Conservation (phyloP, 148 eudicot genomes). For the Salicornia ramosissima region DNA sequence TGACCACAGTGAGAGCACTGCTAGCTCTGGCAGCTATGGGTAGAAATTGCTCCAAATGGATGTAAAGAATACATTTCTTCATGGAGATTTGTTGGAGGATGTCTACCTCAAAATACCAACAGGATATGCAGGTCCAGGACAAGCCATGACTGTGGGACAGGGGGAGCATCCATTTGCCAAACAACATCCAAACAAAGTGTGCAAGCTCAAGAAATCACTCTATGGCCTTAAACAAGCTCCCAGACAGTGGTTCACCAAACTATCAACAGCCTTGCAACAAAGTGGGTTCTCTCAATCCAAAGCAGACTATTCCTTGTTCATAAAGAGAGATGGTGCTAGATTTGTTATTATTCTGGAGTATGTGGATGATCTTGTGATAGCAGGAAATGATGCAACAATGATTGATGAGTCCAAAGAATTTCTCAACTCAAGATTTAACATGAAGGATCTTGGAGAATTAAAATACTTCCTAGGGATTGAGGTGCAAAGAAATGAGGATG, state of each 20-base stretch:
- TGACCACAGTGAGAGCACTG: background rate
- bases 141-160: background rate
- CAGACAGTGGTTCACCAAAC: slow-evolving; percentile 3
- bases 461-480: background rate
- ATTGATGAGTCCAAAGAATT: background rate
- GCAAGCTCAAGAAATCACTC: background rate
- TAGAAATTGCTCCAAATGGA: background rate
- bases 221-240: slow-evolving; percentile 12
- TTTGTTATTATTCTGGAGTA: background rate
- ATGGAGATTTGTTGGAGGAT: background rate
- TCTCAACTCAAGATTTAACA: background rate
- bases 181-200: background rate
- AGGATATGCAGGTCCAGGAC: background rate
- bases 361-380: background rate
- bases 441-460: background rate
- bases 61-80: background rate
- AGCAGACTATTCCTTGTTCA: background rate
- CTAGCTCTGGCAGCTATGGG: background rate
- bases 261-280: background rate
- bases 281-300: background rate
- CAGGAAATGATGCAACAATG: background rate
- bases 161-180: background rate
- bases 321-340: background rate
- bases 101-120: background rate
- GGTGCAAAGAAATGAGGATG: background rate